Conservation (phyloP, 2,329 filamentous ascomycete genomes). For the Colletotrichum magnum region DNA sequence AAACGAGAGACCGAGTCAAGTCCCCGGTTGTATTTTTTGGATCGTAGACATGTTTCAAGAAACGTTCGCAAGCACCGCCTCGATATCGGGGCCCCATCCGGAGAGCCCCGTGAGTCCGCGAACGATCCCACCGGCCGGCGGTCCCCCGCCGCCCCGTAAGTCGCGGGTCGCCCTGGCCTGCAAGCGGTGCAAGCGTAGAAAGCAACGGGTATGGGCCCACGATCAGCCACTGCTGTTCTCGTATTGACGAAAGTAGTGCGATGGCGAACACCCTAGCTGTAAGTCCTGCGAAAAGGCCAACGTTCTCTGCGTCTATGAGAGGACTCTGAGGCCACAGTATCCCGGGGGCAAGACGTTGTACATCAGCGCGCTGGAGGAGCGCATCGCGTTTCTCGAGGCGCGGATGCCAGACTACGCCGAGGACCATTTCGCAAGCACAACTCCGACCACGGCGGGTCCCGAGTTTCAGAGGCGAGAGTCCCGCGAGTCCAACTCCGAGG, state of each 20-base stretch:
- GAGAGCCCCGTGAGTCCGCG: conserved; percentile 36
- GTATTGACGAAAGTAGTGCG: conserved; percentile 39
- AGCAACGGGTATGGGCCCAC: conserved; percentile 42
- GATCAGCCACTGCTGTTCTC: not conserved
- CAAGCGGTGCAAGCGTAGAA: conserved; percentile 46
- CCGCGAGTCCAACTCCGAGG: conserved; percentile 39
- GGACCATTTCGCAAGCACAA: conserved; percentile 43
- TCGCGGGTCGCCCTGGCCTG: conserved; percentile 45
- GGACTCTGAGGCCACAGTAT: conserved; percentile 45
- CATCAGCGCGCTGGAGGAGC: conserved; percentile 47
- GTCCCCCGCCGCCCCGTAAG: conserved; percentile 38
- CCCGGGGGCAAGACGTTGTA: conserved; percentile 48
- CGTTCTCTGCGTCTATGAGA: conserved; percentile 45
- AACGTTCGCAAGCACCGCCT: not conserved
- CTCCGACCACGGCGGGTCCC: not conserved
- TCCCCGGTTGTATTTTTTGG: not conserved
- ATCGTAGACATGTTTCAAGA: conserved; percentile 22
- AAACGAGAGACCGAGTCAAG: not conserved
- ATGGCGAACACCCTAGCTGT: conserved; percentile 45
- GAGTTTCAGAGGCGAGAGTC: conserved; percentile 2
- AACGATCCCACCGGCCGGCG: conserved; percentile 3
- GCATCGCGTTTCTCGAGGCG: conserved; percentile 48
- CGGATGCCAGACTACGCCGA: conserved; percentile 45
- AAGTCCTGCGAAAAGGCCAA: conserved; percentile 44
- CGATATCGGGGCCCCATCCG: conserved; percentile 13